Base-by-base conservation (phyloP, 75 land plant genomes). In the Sequoia sempervirens region DNA sequence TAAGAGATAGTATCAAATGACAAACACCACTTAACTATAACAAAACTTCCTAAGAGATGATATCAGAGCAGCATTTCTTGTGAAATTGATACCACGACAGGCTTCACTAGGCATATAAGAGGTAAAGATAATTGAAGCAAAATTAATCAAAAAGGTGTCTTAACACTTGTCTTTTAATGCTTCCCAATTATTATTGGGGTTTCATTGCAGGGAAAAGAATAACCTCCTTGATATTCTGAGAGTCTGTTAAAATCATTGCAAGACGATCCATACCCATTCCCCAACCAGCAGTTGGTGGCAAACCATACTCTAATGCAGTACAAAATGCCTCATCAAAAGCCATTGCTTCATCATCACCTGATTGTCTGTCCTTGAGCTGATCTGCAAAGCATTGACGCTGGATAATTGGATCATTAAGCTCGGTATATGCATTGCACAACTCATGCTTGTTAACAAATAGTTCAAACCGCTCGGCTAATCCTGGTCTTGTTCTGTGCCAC, bases 301-400 rank as follows among this genome's bases (percentile, higher is more conserved):
- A 85, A 2, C 99, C 99, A 89, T 97, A 95, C 85, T 97, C 99
- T 46, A 97, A 90, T 40, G 99, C 97, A 26, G 91, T 94, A 40
- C 93, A 91, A 79, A 97, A 97, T 46, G 90, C 86, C 80, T 97
- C 99, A 85, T 97, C 99, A 41, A 95, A 83, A 12, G 94, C 90
- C 99, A 97, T 97, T 80, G 99, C 99, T 84, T 97, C 97, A 88
- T 97, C 97, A 89, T 97, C 97, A 85, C 97, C 99, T 8, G 91
- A 88, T 85, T 92, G 90, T 64, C 94, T 91, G 73, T 94, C 96
- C 99, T 95, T 96, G 68, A 95, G 88, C 80, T 96, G 99, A 69
- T 92, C 94, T 28, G 89, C 93, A 92, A 96, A 96, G 13, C 97
- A 91, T 8, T 92, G 86, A 6, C 97, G 92, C 84, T 96, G 99